Conservation (phyloP, 129 eudicot genomes). For the Apium graveolens region DNA sequence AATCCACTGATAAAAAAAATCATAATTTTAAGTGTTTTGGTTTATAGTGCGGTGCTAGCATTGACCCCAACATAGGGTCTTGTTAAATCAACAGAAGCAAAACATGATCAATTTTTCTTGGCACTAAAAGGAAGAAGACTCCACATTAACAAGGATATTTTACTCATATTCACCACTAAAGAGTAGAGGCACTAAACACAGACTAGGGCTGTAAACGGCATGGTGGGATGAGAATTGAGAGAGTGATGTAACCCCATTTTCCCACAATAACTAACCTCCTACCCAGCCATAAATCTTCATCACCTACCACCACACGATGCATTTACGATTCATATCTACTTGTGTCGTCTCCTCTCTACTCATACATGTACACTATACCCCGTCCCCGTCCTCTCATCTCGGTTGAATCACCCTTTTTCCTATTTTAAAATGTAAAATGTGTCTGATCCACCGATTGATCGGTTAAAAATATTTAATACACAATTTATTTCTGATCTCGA, state of each 20-base stretch:
- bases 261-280: neutral
- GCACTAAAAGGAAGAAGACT: neutral
- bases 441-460: too few relatives aligned
- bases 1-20: too few relatives aligned
- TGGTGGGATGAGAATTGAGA: neutral
- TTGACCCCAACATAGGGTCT: neutral
- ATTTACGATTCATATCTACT: neutral
- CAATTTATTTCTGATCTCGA: too few relatives aligned
- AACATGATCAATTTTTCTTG: neutral
- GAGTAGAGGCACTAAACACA: neutral
- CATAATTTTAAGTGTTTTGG: neutral
- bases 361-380: too few relatives aligned
- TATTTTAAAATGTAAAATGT: too few relatives aligned
- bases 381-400: too few relatives aligned
- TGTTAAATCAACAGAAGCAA: neutral
- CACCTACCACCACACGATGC: conserved; percentile 2
- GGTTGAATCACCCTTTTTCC: too few relatives aligned
- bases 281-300: neutral
- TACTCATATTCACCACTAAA: neutral
- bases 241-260: neutral
- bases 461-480: too few relatives aligned
- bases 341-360: too few relatives aligned
- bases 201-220: neutral
- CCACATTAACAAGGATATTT: neutral
- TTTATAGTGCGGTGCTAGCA: neutral